These are phyloP conservation scores for Diutina neorugosa DNA, from an alignment of 1,139 yeast genomes.

Conservation along the genomic window DNA sequence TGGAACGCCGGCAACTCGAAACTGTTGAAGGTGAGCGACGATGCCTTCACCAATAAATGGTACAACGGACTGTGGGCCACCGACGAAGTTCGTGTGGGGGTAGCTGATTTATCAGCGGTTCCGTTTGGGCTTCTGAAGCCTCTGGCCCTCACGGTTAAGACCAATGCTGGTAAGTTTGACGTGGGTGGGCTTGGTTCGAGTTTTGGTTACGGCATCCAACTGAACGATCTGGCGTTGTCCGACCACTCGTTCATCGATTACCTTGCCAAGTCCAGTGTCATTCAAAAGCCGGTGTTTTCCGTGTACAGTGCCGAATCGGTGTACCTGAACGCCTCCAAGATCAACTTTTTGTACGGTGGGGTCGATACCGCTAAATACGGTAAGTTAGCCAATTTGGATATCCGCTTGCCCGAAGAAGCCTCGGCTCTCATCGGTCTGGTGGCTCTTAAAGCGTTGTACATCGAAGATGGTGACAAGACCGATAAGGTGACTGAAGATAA, in stretches of 20 bases:
- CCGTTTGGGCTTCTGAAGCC: constrained; percentile 1
- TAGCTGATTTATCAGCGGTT: neutral
- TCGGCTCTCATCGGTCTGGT: neutral
- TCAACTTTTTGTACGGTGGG: neutral
- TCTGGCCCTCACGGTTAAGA: neutral
- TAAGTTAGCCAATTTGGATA: neutral
- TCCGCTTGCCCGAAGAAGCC: neutral
- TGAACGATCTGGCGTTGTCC: neutral
- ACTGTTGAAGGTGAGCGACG: neutral
- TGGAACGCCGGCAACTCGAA: neutral
- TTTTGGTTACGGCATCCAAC: constrained; percentile 3
- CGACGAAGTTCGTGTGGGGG: neutral
- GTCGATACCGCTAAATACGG: neutral
- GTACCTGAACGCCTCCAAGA: neutral
- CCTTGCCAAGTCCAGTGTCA: neutral
- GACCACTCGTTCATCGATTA: constrained; percentile 2
- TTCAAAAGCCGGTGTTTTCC: neutral
- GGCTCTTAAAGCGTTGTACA: neutral
- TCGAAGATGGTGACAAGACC: neutral
- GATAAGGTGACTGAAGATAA: neutral
- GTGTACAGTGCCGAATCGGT: neutral
- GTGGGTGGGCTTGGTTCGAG: neutral
- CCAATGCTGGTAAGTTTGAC: neutral
- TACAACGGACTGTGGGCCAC: constrained; percentile 1
- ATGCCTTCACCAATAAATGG: neutral